Evolutionary conservation across 306 rosid genomes (phyloP), one percentile per base, ranked within the genome.

Genomic region (Medicago lupulina): DNA sequence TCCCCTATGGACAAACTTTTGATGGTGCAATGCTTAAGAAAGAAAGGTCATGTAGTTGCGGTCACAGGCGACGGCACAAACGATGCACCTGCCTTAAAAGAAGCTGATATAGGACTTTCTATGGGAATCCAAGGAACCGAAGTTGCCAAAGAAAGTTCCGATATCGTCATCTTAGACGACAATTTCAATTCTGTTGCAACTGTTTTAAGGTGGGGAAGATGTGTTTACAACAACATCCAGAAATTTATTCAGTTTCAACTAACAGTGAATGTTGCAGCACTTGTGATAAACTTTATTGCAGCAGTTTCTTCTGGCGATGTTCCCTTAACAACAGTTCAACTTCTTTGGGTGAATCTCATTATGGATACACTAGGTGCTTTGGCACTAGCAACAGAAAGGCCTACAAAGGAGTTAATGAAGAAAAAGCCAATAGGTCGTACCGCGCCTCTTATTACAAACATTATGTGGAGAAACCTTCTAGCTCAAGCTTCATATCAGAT

Each of bases 121-220:
- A 93, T 93, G 98, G 98, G 98, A 18, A 81, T 88, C 74, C 93
- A 93, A 83, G 96, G 97, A 47, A 93, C 98, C 8, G 98, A 93
- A 74, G 98, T 93, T 65, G 97, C 98, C 6, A 93, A 93, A 71
- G 96, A 91, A 74, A 93, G 98, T 81, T 93, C 96, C 0, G 98
- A 91, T 76, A 93, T 93, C 21, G 92, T 93, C 23, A 93, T 91
- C 71, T 85, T 93, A 76, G 97, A 93, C 4, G 97, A 93, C 51
- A 89, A 93, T 77, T 91, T 93, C 89, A 78, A 71, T 40, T 86
- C 98, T 2, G 98, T 93, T 7, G 93, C 85, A 77, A 91, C 93
- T 3, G 96, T 93, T 64, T 67, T 93, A 83, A 82, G 91, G 67
- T 93, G 98, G 98, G 97, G 97, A 21, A 15, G 98, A 66, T 91